Evolutionary conservation across 768 basidiomycete species (phyloP).

Genomic region (Boletus vermiculosoides): DNA sequence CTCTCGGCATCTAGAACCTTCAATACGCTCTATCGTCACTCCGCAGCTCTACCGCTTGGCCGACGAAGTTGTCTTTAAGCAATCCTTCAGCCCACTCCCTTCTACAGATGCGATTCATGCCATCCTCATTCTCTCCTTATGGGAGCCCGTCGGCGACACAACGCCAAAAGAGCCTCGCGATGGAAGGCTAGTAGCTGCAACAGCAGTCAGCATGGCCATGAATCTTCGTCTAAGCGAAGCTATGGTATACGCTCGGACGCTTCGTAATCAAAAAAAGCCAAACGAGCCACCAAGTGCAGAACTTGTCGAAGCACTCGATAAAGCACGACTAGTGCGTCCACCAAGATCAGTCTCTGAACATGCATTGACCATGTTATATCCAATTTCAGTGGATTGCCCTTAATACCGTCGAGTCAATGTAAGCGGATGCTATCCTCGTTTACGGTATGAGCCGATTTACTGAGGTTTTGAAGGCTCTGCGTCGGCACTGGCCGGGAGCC

Average conservation of each 20-base stretch:
- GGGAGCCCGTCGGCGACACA: slow-evolving; percentile 41
- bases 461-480: slow-evolving; percentile 35
- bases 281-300: slow-evolving; percentile 29
- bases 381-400: slow-evolving; percentile 40
- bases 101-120: slow-evolving; percentile 42
- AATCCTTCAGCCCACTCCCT: slow-evolving; percentile 43
- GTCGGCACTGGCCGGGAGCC: slow-evolving; percentile 42
- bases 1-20: slow-evolving; percentile 41
- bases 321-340: slow-evolving; percentile 38
- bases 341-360: slow-evolving; percentile 3
- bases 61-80: slow-evolving; percentile 38
- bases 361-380: slow-evolving; percentile 16
- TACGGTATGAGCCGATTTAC: not conserved
- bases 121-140: slow-evolving; percentile 42
- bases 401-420: slow-evolving; percentile 42
- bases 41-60: slow-evolving; percentile 43
- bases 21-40: slow-evolving; percentile 34
- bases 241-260: slow-evolving; percentile 30
- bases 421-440: slow-evolving; percentile 3
- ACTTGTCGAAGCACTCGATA: slow-evolving; percentile 34
- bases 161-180: slow-evolving; percentile 35
- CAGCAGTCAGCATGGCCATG: slow-evolving; percentile 48
- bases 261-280: slow-evolving; percentile 31
- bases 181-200: slow-evolving; percentile 39
- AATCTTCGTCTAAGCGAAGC: slow-evolving; percentile 41